Evolutionary conservation across 2,329 filamentous ascomycete species (phyloP), one percentile per base, ranked within the genome.

Genomic region (Chaetothyriales sp.): DNA sequence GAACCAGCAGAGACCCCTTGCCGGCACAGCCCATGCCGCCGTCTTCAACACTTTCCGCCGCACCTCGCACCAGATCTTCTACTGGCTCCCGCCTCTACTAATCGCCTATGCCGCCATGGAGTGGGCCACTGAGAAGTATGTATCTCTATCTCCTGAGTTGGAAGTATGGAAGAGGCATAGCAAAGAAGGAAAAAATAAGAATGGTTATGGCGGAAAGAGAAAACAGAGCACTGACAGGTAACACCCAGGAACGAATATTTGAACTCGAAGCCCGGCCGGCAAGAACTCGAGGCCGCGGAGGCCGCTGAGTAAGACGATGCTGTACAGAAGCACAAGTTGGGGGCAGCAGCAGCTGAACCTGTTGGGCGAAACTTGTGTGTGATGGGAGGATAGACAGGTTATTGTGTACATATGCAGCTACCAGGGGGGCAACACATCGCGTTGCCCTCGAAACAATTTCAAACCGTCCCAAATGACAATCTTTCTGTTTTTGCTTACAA

Each of bases 31-130:
- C 58, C 73, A 90, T 69, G 84, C 83, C 60, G 90, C 89, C 64
- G 72, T 96, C 74, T 96, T 96, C 83, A 98, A 98, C 79, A 83
- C 80, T 62, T 93, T 84, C 78, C 83, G 92, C 70, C 81, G 92
- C 64, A 85, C 84, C 72, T 82, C 81, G 68, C 70, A 77, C 61
- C 92, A 96, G 76, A 80, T 94, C 61, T 80, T 96, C 61, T 98
- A 89, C 78, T 81, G 89, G 70, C 77, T 82, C 22, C 85, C 92
- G 53, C 84, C 89, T 42, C 72, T 95, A 61, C 63, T 92, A 57
- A 69, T 76, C 60, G 88, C 78, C 60, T 98, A 96, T 74, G 80
- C 81, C 66, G 66, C 80, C 59, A 85, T 96, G 83, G 72, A 84
- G 66, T 98, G 92, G 92, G 90, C 92, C 59, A 83, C 79, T 64